Evolutionary conservation across 1,139 yeast species (phyloP), one percentile per base, ranked within the genome.

Genomic region (Suhomyces atakaporum): DNA sequence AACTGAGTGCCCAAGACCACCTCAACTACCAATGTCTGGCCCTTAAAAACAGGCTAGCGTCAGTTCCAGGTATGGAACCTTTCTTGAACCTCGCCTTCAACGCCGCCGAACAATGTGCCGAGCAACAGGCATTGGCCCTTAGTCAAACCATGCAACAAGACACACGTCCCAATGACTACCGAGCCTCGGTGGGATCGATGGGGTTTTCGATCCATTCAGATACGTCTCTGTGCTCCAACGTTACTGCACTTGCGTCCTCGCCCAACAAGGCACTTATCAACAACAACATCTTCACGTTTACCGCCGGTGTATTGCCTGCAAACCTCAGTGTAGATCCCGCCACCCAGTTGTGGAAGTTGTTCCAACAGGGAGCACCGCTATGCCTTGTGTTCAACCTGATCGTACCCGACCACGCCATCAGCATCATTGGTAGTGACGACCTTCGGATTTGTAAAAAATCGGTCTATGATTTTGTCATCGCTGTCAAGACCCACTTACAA

Each of bases 311-410:
- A 13, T 63, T 84, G 31, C 94, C 94, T 2, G 84, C 87, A 3
- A 79, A 76, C 38, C 71, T 79, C 39, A 75, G 77, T 39, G 84
- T 86, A 50, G 99, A 92, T 56, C 97, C 98, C 2, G 97, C 87
- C 2, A 88, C 97, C 1, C 90, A 88, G 47, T 62, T 92, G 34
- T 87, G 96, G 81, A 83, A 87, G 50, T 68, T 92, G 31, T 83
- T 92, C 53, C 94, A 92, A 51, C 89, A 86, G 52, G 98, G 98
- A 6, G 84, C 95, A 2, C 95, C 97, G 5, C 71, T 92, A 33
- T 90, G 98, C 60, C 76, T 87, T 31, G 66, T 92, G 7, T 87
- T 84, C 69, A 90, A 92, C 62, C 62, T 72, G 19, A 64, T 83
- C 21, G 52, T 55, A 25, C 52, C 67, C 11, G 62, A 62, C 26